A percentile compares a stretch with the other conserved stretches of the same genome.
Conservation (phyloP, 768 basidiomycete species). For the Lactifluus volemus region DNA sequence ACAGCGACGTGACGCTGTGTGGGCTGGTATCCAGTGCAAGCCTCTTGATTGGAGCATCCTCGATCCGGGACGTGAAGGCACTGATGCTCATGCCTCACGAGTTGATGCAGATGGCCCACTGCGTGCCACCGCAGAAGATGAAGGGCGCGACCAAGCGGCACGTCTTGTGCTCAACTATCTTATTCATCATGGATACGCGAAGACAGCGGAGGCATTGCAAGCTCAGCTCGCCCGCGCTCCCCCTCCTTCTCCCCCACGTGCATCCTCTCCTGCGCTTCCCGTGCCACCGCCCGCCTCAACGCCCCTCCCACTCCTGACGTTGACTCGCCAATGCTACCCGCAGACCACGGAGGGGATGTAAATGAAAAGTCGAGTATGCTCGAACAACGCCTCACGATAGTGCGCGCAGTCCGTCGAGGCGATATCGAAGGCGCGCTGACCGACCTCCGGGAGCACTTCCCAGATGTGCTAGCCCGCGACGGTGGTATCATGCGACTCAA, state of each 20-base stretch:
- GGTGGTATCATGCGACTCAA: conserved; percentile 71
- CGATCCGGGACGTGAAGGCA: conserved; percentile 14
- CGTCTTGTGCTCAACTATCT: conserved; percentile 74
- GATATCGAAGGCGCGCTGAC: conserved; percentile 62
- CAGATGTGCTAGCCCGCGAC: conserved; percentile 56
- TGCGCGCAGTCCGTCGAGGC: conserved; percentile 57
- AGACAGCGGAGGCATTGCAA: conserved; percentile 60
- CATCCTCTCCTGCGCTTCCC: conserved; percentile 16
- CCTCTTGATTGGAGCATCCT: conserved; percentile 41
- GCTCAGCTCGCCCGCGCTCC: conserved; percentile 30
- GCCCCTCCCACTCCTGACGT: conserved; percentile 14
- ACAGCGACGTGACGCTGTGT: conserved; percentile 54
- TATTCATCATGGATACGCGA: conserved; percentile 75
- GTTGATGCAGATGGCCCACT: conserved; percentile 37
- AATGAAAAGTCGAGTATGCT: conserved; percentile 37
- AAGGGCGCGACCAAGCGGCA: conserved; percentile 34
- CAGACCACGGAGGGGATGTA: conserved; percentile 27
- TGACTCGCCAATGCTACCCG: conserved; percentile 13
- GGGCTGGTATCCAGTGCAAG: conserved; percentile 57
- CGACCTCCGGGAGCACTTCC: conserved; percentile 47
- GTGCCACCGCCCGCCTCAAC: conserved; percentile 14
- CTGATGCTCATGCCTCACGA: not conserved
- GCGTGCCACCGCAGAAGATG: conserved; percentile 33
- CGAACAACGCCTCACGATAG: conserved; percentile 59
- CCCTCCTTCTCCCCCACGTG: not conserved